These are phyloP conservation scores for Colletotrichum noveboracense DNA, from an alignment of 2,329 filamentous ascomycete genomes.

Conservation along the genomic window DNA sequence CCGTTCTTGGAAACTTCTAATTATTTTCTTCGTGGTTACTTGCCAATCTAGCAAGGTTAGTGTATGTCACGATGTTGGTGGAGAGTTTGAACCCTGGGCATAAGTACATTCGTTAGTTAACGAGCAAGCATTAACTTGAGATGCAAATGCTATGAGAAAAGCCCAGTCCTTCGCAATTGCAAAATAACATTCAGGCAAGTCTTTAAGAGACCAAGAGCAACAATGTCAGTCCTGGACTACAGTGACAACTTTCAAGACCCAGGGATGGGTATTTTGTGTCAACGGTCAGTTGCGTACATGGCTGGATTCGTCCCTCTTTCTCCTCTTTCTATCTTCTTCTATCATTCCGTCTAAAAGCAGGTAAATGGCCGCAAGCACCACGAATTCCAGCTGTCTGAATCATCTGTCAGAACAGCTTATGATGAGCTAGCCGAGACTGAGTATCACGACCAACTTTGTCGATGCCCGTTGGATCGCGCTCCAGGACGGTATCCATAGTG, in stretches of 20 bases:
- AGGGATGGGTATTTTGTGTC: no score
- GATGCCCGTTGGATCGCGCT: not conserved
- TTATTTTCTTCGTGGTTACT: not conserved
- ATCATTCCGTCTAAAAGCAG: no score
- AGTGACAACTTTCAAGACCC: no score
- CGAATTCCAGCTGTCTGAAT: no score
- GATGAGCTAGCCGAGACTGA: not conserved
- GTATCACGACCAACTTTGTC: not conserved
- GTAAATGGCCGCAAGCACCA: no score
- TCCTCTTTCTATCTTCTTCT: no score
- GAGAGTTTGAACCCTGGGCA: not conserved
- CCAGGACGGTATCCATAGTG: not conserved
- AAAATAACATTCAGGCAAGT: no score
- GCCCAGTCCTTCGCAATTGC: no score
- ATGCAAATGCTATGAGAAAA: not conserved
- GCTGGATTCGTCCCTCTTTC: no score
- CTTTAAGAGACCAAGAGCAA: no score
- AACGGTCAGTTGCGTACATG: no score
- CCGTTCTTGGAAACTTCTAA: not conserved
- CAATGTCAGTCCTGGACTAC: accelerated
- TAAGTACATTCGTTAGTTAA: not conserved
- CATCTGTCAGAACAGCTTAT: not conserved
- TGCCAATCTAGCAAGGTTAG: not conserved
- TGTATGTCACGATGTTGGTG: not conserved
- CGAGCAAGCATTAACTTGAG: not conserved